Base-by-base conservation (phyloP, 495 filamentous ascomycete species). In the Apiosordaria backusii region DNA sequence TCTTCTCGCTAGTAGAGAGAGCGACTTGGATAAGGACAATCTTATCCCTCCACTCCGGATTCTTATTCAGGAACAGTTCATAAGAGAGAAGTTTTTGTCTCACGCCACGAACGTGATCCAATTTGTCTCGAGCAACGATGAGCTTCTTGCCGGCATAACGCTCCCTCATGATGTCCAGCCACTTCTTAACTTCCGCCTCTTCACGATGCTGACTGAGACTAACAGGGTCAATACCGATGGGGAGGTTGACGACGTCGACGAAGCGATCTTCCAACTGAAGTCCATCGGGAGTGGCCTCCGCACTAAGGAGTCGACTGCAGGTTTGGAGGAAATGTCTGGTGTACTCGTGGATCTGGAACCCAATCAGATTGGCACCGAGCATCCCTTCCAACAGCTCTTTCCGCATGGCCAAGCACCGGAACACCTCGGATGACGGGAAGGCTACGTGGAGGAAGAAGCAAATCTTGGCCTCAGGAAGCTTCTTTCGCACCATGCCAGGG, bases 391-490 rank as follows among this genome's bases (percentile, higher is more conserved):
- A 83, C 9, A 97, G 83, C 74, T 94, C 83, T 67, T 90, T 91
- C 61, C 93, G 90, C 10, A 90, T 85, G 1, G 93, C 90, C 10
- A 97, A 80, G 74, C 93, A 97, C 16, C 92, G 86, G 79, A 97
- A 97, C 5, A 97, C 90, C 72, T 97, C 93, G 7, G 93, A 97
- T 0, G 93, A 97, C 0, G 93, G 93, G 75, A 97, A 97, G 4
- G 94, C 92, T 62, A 93, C 91, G 73, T 97, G 93, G 53, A 97
- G 80, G 77, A 97, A 97, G 77, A 97, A 93, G 25, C 93, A 93
- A 74, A 97, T 97, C 76, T 94, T 88, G 24, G 92, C 92, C 69
- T 97, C 91, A 1, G 93, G 92, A 58, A 95, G 82, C 75, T 86
- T 87, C 79, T 94, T 89, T 23, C 93, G 87, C 29, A 97, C 81